phyloP scores from a whole-genome alignment of 371 early-diverging fungal genomes.

The Hamiltosporidium tvaerminnensis region DNA sequence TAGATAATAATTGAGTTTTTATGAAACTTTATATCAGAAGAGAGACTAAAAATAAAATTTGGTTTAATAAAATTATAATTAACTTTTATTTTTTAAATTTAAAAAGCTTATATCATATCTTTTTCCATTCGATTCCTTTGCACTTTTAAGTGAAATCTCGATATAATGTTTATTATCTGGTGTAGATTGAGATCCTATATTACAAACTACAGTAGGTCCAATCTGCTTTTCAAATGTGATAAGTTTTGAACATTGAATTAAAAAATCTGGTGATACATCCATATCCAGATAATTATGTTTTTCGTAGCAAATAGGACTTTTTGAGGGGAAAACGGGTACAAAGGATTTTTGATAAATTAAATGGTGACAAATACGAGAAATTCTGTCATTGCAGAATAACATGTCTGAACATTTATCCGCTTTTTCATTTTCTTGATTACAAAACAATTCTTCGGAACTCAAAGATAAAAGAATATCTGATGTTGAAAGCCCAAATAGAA shows the following conservation, averaged over 20 bases:
- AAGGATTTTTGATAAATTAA: slow-evolving; percentile 32
- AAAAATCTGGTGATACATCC: slow-evolving; percentile 30
- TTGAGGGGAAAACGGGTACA: slow-evolving; percentile 30
- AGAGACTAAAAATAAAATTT: not conserved
- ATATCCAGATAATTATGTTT: slow-evolving; percentile 7
- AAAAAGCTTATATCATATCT: too few relatives aligned
- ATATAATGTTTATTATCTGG: not conserved
- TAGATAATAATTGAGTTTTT: not conserved
- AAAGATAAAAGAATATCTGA: slow-evolving; percentile 22
- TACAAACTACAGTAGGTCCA: slow-evolving; percentile 25
- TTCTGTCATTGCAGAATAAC: slow-evolving; percentile 14
- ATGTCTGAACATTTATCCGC: slow-evolving; percentile 13
- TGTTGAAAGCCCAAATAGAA: slow-evolving; percentile 17
- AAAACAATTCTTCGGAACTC: slow-evolving; percentile 12
- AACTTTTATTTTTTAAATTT: too few relatives aligned
- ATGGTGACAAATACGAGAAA: slow-evolving; percentile 23
- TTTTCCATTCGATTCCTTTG: not conserved
- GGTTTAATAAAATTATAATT: too few relatives aligned
- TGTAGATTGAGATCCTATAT: slow-evolving; percentile 17
- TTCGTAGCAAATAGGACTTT: slow-evolving; percentile 9
- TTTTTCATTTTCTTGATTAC: not conserved
- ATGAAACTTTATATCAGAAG: not conserved
- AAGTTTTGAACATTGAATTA: slow-evolving; percentile 25
- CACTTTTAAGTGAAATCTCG: not conserved
- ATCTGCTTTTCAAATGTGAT: slow-evolving; percentile 16